A percentile compares a stretch with the other conserved stretches of the same genome.
These are phyloP conservation scores for Rhododendron vialii DNA, from an alignment of 148 eudicot genomes.

Conservation along the genomic window DNA sequence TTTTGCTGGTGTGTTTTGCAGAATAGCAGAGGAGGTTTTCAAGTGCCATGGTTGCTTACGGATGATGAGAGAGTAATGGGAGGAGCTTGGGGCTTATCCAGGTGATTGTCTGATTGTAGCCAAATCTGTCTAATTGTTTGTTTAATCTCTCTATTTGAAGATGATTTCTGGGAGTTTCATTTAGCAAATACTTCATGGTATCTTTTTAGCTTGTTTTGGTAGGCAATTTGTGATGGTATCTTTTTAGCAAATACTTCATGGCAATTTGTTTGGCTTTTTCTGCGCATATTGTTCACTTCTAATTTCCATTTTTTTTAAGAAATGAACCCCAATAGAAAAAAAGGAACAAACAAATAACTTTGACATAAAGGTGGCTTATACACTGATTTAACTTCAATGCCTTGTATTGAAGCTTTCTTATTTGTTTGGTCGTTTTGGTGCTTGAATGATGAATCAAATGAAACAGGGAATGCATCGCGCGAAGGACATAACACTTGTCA, in stretches of 20 bases:
- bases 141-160: neutral
- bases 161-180: neutral
- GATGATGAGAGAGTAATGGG: slow-evolving; percentile 12
- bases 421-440: too few relatives aligned
- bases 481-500: too few relatives aligned
- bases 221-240: neutral
- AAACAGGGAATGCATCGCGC: too few relatives aligned
- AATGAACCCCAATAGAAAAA: neutral
- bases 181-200: neutral
- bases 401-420: too few relatives aligned
- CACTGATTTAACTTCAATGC: neutral
- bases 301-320: neutral
- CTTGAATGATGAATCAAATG: too few relatives aligned
- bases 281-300: neutral
- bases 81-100: slow-evolving; percentile 21
- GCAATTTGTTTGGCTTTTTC: neutral
- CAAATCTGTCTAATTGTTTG: neutral
- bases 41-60: slow-evolving; percentile 14
- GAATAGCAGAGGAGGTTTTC: slow-evolving; percentile 11
- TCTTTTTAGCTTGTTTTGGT: neutral
- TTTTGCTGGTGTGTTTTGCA: neutral
- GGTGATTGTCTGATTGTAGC: slow-evolving; percentile 11
- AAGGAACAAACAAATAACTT: neutral
- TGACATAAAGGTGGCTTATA: neutral
- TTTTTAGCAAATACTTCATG: neutral